Base-by-base conservation (phyloP, 208 protist species). In the Trypanosoma boissoni region DNA sequence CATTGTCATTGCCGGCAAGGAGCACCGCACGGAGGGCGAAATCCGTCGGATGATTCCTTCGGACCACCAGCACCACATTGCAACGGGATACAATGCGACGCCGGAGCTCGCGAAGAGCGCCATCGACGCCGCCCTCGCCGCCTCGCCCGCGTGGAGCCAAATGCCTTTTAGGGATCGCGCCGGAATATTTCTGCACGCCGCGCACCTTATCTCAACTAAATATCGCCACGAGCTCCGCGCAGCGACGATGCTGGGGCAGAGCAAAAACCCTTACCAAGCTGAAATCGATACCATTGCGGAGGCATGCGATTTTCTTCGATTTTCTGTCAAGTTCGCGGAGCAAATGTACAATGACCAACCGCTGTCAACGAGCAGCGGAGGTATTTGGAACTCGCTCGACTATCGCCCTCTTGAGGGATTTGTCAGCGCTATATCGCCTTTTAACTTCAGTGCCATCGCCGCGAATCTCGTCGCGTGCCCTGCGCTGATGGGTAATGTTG, bases 401-500 rank as follows among this genome's bases (percentile, higher is more conserved):
- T 98, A 98, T 72, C 82, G 97, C 14, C 92, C 96, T 37, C 79
- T 99, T 1, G 98, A 99, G 59, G 97, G 98, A 43, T 99, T 99
- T 66, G 88, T 95, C 50, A 78, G 80, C 7, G 94, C 94, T 48
- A 92, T 99, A 51, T 91, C 96, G 24, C 98, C 98, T 12, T 99
- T 99, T 72, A 99, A 99, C 80, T 99, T 99, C 72, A 98, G 92
- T n/a, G 97, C 98, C 18, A 99, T 99, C 65, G 97, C 93, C 20
- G 83, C 77, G 10, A 99, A 99, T 79, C 81, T 99, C 23, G 76
- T 81, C 26, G 88, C 81, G 8, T 82, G 97, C 16, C 97, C 98
- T 16, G 97, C 97, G 60, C 70, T 98, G 55, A 98, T 99, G 95
- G 98, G 97, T 66, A 99, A 98, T 72, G 79, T 84, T 21, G 86